Evolutionary conservation across 371 early-diverging fungal species (phyloP).

Genomic region (Paraphysoderma sedebokerense): DNA sequence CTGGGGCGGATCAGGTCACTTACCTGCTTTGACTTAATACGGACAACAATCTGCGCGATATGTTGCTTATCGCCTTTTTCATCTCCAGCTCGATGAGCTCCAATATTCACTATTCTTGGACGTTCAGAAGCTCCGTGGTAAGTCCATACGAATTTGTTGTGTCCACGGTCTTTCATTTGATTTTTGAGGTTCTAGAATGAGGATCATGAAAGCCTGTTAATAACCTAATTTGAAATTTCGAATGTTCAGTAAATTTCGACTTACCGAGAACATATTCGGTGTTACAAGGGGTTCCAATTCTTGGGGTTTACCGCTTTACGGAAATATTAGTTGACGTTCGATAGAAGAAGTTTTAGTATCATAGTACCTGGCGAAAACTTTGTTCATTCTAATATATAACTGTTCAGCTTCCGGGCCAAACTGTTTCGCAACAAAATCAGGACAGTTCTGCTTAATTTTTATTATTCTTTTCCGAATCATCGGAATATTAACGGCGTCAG

Average conservation of each 20-base stretch:
- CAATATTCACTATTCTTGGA: conserved; percentile 2
- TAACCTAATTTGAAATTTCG: background rate
- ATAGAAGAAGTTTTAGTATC: background rate
- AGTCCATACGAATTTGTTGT: conserved; percentile 5
- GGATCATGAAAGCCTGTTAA: background rate
- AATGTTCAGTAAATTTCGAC: background rate
- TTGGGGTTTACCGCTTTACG: background rate
- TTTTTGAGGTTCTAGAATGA: conserved; percentile 3
- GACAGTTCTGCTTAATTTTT: background rate
- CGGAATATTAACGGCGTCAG: too few relatives aligned
- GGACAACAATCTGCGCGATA: conserved; percentile 6
- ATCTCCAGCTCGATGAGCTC: conserved; percentile 5
- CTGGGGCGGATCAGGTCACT: background rate
- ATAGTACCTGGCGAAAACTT: conserved; percentile 10
- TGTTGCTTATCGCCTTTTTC: background rate
- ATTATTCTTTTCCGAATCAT: too few relatives aligned
- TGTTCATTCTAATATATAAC: conserved; percentile 10
- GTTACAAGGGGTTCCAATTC: background rate
- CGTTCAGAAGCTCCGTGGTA: conserved; percentile 5
- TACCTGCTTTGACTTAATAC: conserved; percentile 7
- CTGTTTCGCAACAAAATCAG: background rate
- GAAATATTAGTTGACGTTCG: too few relatives aligned
- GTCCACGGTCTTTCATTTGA: conserved; percentile 4
- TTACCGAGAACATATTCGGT: background rate
- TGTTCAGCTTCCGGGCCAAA: conserved; percentile 7